Evolutionary conservation across 2,329 filamentous ascomycete species (phyloP).

Genomic region (Beauveria sp.): DNA sequence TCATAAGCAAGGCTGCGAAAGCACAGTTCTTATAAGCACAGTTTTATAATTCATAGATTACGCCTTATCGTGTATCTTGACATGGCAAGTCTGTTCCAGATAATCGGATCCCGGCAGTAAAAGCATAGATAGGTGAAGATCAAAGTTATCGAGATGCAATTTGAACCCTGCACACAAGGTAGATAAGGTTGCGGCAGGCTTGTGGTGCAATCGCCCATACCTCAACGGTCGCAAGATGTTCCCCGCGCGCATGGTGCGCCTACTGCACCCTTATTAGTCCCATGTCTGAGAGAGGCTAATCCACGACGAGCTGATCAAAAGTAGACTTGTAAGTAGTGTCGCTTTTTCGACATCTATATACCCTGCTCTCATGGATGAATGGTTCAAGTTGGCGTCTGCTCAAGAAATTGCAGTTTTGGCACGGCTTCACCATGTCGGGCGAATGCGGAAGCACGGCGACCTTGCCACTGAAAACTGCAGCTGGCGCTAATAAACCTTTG

Average conservation of each 20-base stretch:
- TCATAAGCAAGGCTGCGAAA: neutral
- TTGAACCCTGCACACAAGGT: neutral
- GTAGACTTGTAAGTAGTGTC: too few relatives aligned
- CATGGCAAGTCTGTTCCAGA: neutral
- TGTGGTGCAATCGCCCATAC: neutral
- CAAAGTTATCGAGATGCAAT: neutral
- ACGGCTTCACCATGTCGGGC: neutral
- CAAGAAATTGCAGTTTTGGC: neutral
- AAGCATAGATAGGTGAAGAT: neutral
- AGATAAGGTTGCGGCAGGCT: conserved; percentile 2
- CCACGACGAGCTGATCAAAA: too few relatives aligned
- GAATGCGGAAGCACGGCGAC: neutral
- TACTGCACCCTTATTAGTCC: neutral
- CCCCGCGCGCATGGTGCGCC: neutral
- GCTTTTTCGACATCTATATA: too few relatives aligned
- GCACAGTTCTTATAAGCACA: too few relatives aligned
- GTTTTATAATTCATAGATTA: neutral
- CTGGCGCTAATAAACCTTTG: neutral
- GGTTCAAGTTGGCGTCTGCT: neutral
- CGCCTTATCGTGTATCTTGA: neutral
- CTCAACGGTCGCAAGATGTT: neutral
- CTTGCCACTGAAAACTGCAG: neutral
- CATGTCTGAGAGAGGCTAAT: too few relatives aligned
- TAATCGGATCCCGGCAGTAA: neutral
- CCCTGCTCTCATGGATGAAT: neutral